phyloP scores from a whole-genome alignment of 768 basidiomycete genomes.

The Lentinula sp. region DNA sequence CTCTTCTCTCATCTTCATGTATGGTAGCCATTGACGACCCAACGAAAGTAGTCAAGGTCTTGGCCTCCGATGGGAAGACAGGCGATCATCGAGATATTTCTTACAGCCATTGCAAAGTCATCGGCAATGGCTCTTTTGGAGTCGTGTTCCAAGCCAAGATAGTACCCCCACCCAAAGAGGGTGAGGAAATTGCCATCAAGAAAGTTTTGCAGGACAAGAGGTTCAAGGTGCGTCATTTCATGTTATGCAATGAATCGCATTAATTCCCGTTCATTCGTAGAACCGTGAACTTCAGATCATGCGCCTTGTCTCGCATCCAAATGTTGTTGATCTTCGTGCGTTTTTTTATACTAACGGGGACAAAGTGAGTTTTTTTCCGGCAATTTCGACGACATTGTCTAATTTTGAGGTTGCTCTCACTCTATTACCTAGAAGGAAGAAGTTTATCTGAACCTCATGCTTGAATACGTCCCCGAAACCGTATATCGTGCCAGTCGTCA shows the following conservation, averaged over 20 bases:
- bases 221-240: slow-evolving; percentile 80
- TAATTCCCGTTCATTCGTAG: slow-evolving; percentile 32
- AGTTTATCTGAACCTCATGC: slow-evolving; percentile 97
- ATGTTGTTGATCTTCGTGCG: slow-evolving; percentile 94
- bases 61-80: slow-evolving; percentile 91
- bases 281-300: slow-evolving; percentile 99
- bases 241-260: background rate
- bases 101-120: slow-evolving; percentile 97
- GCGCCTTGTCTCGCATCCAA: slow-evolving; percentile 93
- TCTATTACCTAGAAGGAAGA: slow-evolving; percentile 83
- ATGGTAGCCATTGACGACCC: slow-evolving; percentile 85
- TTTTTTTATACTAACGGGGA: slow-evolving; percentile 99
- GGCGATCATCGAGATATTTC: slow-evolving; percentile 83
- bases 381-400: background rate
- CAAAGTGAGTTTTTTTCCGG: slow-evolving; percentile 58
- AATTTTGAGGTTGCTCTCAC: slow-evolving; percentile 8
- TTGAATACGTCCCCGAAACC: slow-evolving; percentile 99
- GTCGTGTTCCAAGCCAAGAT: slow-evolving; percentile 97
- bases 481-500: slow-evolving; percentile 98
- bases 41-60: slow-evolving; percentile 91
- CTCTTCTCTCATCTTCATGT: slow-evolving; percentile 24
- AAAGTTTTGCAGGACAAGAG: slow-evolving; percentile 99
- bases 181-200: slow-evolving; percentile 97
- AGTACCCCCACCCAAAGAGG: slow-evolving; percentile 53
- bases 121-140: slow-evolving; percentile 98